phyloP scores from a whole-genome alignment of 306 rosid genomes.

The Corylus avellana region DNA sequence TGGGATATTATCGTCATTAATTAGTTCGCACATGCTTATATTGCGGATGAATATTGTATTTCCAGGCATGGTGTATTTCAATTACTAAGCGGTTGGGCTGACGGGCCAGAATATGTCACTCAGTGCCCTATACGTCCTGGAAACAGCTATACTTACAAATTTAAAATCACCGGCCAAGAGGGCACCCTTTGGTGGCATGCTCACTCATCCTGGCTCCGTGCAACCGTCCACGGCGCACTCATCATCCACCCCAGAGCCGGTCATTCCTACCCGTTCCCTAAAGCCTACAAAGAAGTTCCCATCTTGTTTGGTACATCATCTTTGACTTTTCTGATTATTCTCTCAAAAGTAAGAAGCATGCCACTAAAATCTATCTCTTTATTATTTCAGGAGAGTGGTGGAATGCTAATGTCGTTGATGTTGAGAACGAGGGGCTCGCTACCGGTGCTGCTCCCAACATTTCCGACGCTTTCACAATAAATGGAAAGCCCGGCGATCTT shows the following conservation, averaged over 20 bases:
- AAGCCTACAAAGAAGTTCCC: slow-evolving; percentile 54
- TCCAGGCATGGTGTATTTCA: slow-evolving; percentile 77
- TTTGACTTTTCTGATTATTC: too few relatives aligned
- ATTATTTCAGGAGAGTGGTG: slow-evolving; percentile 73
- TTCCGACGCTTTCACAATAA: slow-evolving; percentile 63
- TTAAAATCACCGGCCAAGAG: slow-evolving; percentile 62
- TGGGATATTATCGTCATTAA: too few relatives aligned
- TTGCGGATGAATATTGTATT: neutral
- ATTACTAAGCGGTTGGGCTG: slow-evolving; percentile 62
- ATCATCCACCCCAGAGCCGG: slow-evolving; percentile 48
- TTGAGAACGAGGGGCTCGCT: slow-evolving; percentile 29
- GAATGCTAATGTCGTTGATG: slow-evolving; percentile 50
- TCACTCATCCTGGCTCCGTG: slow-evolving; percentile 56
- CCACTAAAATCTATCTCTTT: too few relatives aligned
- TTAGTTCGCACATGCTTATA: neutral
- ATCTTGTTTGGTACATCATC: slow-evolving; percentile 46
- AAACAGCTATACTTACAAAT: slow-evolving; percentile 47
- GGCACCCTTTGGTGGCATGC: slow-evolving; percentile 93
- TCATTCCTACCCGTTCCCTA: slow-evolving; percentile 41
- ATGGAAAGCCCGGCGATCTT: slow-evolving; percentile 64
- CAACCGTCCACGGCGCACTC: slow-evolving; percentile 67
- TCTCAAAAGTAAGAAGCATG: neutral
- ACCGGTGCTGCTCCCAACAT: slow-evolving; percentile 8
- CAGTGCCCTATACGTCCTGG: slow-evolving; percentile 68
- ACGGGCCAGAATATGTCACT: slow-evolving; percentile 66